Evolutionary conservation across 768 basidiomycete species (phyloP), one percentile per base, ranked within the genome.

Genomic region (Auricularia heimuer): DNA sequence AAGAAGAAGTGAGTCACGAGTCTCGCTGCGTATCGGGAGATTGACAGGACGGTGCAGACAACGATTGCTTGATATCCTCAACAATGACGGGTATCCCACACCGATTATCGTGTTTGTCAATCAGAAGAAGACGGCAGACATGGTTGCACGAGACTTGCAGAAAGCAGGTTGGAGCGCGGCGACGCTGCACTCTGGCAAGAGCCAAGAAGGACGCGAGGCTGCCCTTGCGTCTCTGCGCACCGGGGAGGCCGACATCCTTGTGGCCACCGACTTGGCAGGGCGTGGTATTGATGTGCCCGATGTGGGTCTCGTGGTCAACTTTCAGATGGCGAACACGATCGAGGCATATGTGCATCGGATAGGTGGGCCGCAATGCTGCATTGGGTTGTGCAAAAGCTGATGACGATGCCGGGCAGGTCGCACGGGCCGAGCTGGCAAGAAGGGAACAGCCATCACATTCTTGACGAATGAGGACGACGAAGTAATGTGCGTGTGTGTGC

Each of bases 91-190:
- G 67, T 93, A 86, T 74, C 76, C 86, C 42, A 85, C 97, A 18
- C 97, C 97, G 3, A 98, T 99, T 70, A 99, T 99, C 68, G 91
- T 94, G 21, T 99, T 98, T 77, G 95, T 98, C 80, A 98, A 98
- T 75, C 95, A 98, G 77, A 99, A 99, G 82, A 97, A 98, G 82
- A 96, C 94, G 12, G 96, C 95, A 62, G 97, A 99, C 74, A 92
- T 94, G 88, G 93, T 99, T 39, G 89, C 93, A 45, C 95, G 95
- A 74, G 95, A 98, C 72, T 80, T 99, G 2, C 87, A 88, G 61
- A 90, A 94, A 63, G 92, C 88, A 47, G 90, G 92, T 24, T 95
- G 94, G 90, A 89, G 80, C 67, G 88, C 92, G 1, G 86, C 94
- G 16, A 97, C 94, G 0, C 72, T 99, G 70, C 97, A 99, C 72